A percentile compares a stretch with the other conserved stretches of the same genome.
Evolutionary conservation across 2,329 filamentous ascomycete genomes (phyloP).

Genomic region (Aotearoamyces nothofagi): DNA sequence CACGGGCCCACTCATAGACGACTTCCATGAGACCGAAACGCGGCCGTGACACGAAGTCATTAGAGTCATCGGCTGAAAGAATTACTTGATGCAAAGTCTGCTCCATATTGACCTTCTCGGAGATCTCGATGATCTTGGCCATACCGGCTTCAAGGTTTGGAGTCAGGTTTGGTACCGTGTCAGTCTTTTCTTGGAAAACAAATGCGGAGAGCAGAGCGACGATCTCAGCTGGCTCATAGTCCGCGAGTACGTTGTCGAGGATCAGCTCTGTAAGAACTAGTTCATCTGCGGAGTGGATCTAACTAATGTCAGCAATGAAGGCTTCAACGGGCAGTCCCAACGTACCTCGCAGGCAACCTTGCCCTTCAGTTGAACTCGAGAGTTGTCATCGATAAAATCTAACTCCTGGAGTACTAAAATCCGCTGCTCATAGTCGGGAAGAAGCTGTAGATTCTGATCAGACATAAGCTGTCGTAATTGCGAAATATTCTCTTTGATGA

Average conservation of each 20-base stretch:
- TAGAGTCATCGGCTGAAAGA: constrained; percentile 74
- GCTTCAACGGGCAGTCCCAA: constrained; percentile 7
- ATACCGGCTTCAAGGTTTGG: constrained; percentile 69
- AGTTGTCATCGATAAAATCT: constrained; percentile 76
- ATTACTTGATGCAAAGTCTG: constrained; percentile 90
- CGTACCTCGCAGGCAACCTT: constrained; percentile 83
- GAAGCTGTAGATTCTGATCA: constrained; percentile 86
- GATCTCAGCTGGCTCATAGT: constrained; percentile 93
- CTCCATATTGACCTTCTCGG: constrained; percentile 80
- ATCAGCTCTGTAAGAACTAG: constrained; percentile 91
- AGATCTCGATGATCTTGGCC: constrained; percentile 75
- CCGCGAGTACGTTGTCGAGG: constrained; percentile 88
- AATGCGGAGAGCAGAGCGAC: constrained; percentile 87
- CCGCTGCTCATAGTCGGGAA: constrained; percentile 93
- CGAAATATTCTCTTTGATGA: constrained; percentile 85
- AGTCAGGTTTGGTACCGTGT: constrained; percentile 64
- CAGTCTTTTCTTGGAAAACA: constrained; percentile 96
- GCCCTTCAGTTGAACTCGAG: constrained; percentile 86
- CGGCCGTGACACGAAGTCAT: constrained; percentile 77
- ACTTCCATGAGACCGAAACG: constrained; percentile 93
- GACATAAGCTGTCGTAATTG: constrained; percentile 81
- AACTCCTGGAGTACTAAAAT: constrained; percentile 85
- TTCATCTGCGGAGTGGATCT: constrained; percentile 91
- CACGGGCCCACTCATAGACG: constrained; percentile 94
- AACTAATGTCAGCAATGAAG: constrained; percentile 5